A percentile compares a stretch with the other conserved stretches of the same genome.
Evolutionary conservation across 495 filamentous ascomycete genomes (phyloP).

Genomic region (Chlorociboria aeruginascens): DNA sequence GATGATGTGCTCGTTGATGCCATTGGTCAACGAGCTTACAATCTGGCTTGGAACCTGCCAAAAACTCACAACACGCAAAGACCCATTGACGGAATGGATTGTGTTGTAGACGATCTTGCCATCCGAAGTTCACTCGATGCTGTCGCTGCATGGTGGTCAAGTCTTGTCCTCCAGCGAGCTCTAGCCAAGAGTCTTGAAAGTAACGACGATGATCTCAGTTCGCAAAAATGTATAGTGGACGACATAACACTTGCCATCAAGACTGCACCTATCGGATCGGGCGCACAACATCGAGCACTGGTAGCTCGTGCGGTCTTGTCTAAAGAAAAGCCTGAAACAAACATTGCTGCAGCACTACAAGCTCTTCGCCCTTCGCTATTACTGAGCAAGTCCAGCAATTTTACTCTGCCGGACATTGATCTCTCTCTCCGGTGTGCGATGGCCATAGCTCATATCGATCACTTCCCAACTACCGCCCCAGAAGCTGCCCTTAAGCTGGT

Average conservation of each 20-base stretch:
- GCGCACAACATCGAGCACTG: constrained; percentile 64
- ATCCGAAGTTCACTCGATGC: constrained; percentile 84
- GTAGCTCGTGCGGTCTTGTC: constrained; percentile 54
- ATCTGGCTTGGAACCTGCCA: constrained; percentile 77
- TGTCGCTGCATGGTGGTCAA: constrained; percentile 83
- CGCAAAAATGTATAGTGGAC: constrained; percentile 34
- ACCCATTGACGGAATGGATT: constrained; percentile 61
- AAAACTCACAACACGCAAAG: constrained; percentile 51
- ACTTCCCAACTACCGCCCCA: constrained; percentile 26
- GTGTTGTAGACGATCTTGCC: constrained; percentile 74
- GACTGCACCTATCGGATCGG: constrained; percentile 69
- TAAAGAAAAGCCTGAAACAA: constrained; percentile 36
- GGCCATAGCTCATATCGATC: constrained; percentile 58
- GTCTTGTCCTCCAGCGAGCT: constrained; percentile 56
- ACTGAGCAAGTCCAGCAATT: constrained; percentile 5
- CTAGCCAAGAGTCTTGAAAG: constrained; percentile 49
- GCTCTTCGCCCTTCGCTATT: constrained; percentile 33
- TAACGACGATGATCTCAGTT: constrained; percentile 4
- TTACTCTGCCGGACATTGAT: constrained; percentile 44
- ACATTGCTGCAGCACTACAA: constrained; percentile 42
- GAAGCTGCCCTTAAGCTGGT: constrained; percentile 31
- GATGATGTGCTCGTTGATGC: constrained; percentile 65
- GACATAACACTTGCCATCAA: constrained; percentile 57
- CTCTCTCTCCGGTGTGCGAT: constrained; percentile 72
- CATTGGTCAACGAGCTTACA: constrained; percentile 79